These are phyloP conservation scores for Gaultheria prostrata DNA, from an alignment of 148 eudicot genomes.

Conservation along the genomic window DNA sequence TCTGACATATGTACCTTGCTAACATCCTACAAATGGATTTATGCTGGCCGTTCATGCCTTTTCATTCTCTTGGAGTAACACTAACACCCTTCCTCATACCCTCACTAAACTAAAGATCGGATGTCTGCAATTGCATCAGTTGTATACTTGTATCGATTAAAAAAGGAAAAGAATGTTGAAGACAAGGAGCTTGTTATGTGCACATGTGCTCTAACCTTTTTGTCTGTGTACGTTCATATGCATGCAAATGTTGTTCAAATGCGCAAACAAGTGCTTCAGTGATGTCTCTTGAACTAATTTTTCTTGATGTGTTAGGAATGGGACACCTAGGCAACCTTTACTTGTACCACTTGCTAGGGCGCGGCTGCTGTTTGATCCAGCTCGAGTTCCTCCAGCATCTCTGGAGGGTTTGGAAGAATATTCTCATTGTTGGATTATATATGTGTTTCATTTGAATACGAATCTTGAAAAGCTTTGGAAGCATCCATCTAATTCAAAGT, in stretches of 20 bases:
- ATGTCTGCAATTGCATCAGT: background rate
- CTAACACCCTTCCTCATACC: background rate
- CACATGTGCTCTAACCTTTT: background rate
- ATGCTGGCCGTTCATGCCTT: background rate
- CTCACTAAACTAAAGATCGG: background rate
- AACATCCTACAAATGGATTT: background rate
- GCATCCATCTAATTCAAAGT: conserved; percentile 71
- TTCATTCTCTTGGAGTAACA: background rate
- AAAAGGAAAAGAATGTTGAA: too few species aligned
- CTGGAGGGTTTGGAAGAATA: conserved; percentile 91
- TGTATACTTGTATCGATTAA: background rate
- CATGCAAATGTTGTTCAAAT: background rate
- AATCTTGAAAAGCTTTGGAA: conserved; percentile 92
- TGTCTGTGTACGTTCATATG: background rate
- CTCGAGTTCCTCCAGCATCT: conserved; percentile 77
- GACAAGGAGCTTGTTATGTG: background rate
- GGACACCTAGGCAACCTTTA: conserved; percentile 96
- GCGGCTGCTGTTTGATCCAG: conserved; percentile 60
- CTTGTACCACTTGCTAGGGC: conserved; percentile 96
- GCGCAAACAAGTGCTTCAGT: background rate
- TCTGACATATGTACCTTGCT: background rate
- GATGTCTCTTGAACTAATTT: background rate
- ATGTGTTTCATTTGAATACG: conserved; percentile 89
- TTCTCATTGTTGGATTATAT: conserved; percentile 92
- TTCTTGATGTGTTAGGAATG: conserved; percentile 53